These are phyloP conservation scores for Alternaria dauci DNA, from an alignment of 2,329 filamentous ascomycete species.

Conservation along the genomic window DNA sequence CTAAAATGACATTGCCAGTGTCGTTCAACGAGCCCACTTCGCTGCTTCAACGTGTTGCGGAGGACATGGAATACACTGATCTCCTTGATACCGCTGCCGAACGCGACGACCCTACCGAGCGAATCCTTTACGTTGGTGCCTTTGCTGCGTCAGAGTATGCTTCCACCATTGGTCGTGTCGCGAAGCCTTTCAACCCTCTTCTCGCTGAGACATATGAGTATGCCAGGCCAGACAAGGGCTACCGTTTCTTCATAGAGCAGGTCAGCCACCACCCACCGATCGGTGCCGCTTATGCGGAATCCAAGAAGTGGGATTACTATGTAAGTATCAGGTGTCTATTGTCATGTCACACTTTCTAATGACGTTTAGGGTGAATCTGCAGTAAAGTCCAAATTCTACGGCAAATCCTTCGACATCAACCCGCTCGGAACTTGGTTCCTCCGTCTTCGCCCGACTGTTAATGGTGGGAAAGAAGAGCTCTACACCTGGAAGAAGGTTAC, in stretches of 20 bases:
- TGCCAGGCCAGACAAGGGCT: conserved; percentile 92
- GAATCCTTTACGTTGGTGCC: conserved; percentile 91
- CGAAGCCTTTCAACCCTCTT: conserved; percentile 97
- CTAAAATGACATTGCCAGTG: conserved; percentile 97
- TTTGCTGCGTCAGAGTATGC: conserved; percentile 98
- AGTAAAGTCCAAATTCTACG: conserved; percentile 96
- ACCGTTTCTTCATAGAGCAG: conserved; percentile 98
- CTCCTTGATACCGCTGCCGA: conserved; percentile 89
- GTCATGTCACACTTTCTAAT: conserved; percentile 21
- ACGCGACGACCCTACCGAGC: conserved; percentile 84
- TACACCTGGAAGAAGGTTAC: conserved; percentile 99
- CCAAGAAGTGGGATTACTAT: conserved; percentile 93
- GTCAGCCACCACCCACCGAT: conserved; percentile 97
- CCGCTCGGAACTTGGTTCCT: conserved; percentile 97
- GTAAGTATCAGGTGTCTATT: conserved; percentile 50
- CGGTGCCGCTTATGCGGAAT: conserved; percentile 91
- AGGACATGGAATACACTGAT: conserved; percentile 98
- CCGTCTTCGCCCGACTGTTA: conserved; percentile 76
- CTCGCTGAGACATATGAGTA: conserved; percentile 98
- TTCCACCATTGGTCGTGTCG: conserved; percentile 93
- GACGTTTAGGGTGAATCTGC: conserved; percentile 80
- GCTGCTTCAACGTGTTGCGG: conserved; percentile 89
- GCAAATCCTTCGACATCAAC: conserved; percentile 97
- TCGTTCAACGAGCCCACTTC: conserved; percentile 99
- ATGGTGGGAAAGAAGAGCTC: conserved; percentile 74